phyloP scores from a whole-genome alignment of 2,329 filamentous ascomycete genomes.

The Knoxdaviesia capensis region DNA sequence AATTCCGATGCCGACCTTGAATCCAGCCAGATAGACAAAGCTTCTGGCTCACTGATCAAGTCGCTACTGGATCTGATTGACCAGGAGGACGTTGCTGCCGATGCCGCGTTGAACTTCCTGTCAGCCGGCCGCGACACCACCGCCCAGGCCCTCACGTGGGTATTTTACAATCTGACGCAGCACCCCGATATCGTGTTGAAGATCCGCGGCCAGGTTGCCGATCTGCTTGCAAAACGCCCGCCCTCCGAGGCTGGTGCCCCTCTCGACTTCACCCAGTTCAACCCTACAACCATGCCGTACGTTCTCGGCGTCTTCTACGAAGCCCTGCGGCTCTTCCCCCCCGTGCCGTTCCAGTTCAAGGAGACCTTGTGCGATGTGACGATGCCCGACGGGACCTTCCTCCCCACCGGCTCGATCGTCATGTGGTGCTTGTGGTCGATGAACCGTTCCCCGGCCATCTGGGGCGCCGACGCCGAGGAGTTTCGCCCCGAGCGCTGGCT shows the following conservation, averaged over 20 bases:
- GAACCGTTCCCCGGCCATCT: conserved; percentile 33
- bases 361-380: conserved; percentile 30
- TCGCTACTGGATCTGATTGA: conserved; percentile 36
- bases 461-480: conserved; percentile 32
- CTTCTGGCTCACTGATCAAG: conserved; percentile 37
- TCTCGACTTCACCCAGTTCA: conserved; percentile 13
- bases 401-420: conserved; percentile 32
- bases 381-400: conserved; percentile 38
- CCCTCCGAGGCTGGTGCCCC: conserved; percentile 3
- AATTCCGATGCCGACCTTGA: no score
- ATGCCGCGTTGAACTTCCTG: conserved; percentile 45
- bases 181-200: conserved; percentile 19
- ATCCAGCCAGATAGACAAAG: conserved; percentile 8
- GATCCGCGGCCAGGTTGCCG: conserved; percentile 21
- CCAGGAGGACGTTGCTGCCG: conserved; percentile 35
- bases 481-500: conserved; percentile 41
- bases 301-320: conserved; percentile 43
- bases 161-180: conserved; percentile 37
- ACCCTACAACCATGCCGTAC: conserved; percentile 27
- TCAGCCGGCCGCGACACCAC: conserved; percentile 45
- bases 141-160: conserved; percentile 44
- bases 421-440: conserved; percentile 47
- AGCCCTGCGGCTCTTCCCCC: conserved; percentile 38
- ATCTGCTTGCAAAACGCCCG: conserved; percentile 7
- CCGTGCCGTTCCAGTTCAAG: conserved; percentile 46